Conservation (phyloP, 2,329 filamentous ascomycete species). For the Fusarium anthophilum region DNA sequence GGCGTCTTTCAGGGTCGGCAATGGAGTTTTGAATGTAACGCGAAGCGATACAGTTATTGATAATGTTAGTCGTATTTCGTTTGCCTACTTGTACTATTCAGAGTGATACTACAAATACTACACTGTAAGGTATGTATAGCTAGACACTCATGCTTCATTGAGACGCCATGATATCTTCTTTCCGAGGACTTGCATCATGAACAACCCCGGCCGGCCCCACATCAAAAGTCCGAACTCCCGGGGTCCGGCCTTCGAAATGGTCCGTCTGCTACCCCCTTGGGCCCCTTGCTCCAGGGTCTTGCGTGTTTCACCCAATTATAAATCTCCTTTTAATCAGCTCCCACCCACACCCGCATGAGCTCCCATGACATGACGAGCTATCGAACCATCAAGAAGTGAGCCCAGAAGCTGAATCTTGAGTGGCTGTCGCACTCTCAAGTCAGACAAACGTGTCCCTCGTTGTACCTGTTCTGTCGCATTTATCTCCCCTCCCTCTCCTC, state of each 20-base stretch:
- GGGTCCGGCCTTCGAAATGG: conserved; percentile 22
- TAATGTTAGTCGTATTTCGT: background rate
- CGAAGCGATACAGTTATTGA: background rate
- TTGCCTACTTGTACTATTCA: no score
- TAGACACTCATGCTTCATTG: background rate
- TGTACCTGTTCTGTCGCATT: background rate
- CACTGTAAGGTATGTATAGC: background rate
- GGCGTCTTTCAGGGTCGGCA: conserved; percentile 8
- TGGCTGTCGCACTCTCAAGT: conserved; percentile 15
- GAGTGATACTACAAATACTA: background rate
- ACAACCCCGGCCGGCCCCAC: conserved; percentile 28
- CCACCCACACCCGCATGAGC: conserved; percentile 28
- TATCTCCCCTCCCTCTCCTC: background rate
- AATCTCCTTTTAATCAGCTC: conserved; percentile 32
- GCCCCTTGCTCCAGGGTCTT: background rate
- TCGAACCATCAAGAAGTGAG: conserved; percentile 38
- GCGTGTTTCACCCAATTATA: conserved; percentile 15
- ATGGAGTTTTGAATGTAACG: conserved; percentile 5
- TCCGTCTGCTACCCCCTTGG: conserved; percentile 15
- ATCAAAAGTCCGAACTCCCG: conserved; percentile 20
- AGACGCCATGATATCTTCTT: background rate
- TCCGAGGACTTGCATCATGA: background rate
- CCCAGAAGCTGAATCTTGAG: conserved; percentile 27
- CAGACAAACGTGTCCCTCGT: conserved; percentile 25
- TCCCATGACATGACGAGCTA: conserved; percentile 34